These are phyloP conservation scores for Trichoderma sp. DNA, from an alignment of 2,329 filamentous ascomycete genomes.

Conservation along the genomic window DNA sequence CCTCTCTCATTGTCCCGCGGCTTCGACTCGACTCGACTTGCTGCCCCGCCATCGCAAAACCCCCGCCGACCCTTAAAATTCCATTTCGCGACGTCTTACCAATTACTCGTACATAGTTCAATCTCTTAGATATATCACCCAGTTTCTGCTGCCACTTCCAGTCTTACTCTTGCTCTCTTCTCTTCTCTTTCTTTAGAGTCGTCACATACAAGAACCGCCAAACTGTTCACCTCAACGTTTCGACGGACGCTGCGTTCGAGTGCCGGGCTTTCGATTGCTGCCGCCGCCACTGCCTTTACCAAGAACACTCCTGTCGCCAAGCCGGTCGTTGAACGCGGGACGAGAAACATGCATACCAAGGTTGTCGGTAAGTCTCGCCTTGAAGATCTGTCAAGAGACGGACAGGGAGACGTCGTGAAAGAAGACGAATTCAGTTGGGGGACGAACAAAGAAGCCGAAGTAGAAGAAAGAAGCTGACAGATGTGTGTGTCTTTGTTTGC, in stretches of 20 bases:
- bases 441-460: no score
- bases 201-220: slow-evolving; percentile 55
- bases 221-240: slow-evolving; percentile 87
- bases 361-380: slow-evolving; percentile 71
- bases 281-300: slow-evolving; percentile 65
- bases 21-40: no score
- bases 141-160: not conserved
- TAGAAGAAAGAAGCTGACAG: no score
- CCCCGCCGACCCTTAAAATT: not conserved
- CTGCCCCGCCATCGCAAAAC: slow-evolving; percentile 12
- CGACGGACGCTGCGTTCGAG: slow-evolving; percentile 76
- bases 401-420: not conserved
- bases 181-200: not conserved
- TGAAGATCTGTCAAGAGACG: not conserved
- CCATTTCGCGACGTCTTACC: not conserved
- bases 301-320: slow-evolving; percentile 36
- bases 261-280: slow-evolving; percentile 72
- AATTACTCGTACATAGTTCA: not conserved
- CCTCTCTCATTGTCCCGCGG: no score
- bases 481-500: not conserved
- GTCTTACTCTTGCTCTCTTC: not conserved
- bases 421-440: not conserved
- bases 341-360: slow-evolving; percentile 83
- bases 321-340: slow-evolving; percentile 42
- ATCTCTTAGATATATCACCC: not conserved